A percentile compares a stretch with the other conserved stretches of the same genome.
Evolutionary conservation across 139 green algal genomes (phyloP).

Genomic region (Gonium pectorale): DNA sequence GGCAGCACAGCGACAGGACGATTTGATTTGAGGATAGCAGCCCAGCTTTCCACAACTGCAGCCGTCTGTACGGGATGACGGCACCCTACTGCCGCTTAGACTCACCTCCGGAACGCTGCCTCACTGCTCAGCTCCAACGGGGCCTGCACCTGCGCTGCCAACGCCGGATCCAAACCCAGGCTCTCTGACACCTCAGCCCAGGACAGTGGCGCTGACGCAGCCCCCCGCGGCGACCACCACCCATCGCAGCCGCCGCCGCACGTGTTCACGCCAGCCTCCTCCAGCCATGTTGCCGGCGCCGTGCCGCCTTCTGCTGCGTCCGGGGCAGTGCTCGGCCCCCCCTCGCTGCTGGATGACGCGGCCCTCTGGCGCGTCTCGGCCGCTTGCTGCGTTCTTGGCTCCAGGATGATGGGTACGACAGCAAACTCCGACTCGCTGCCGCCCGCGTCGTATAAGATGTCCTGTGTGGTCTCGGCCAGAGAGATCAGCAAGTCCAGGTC

Average conservation of each 20-base stretch:
- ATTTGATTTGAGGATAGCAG: too few species aligned
- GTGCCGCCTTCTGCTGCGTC: too few species aligned
- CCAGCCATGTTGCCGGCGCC: too few species aligned
- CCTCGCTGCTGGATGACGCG: too few species aligned
- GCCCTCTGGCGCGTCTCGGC: too few species aligned
- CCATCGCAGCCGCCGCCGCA: neutral
- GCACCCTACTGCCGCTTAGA: too few species aligned
- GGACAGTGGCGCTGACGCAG: neutral
- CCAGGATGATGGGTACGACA: conserved; percentile 22
- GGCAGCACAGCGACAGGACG: too few species aligned
- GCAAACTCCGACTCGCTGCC: conserved; percentile 31
- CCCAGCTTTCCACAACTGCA: too few species aligned
- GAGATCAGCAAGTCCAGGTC: conserved; percentile 15
- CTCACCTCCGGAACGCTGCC: conserved; percentile 21
- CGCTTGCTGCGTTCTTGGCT: too few species aligned
- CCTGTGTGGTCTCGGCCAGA: neutral
- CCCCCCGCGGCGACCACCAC: conserved; percentile 11
- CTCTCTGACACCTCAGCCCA: conserved; percentile 26
- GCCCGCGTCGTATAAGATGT: neutral
- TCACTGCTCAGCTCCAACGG: neutral
- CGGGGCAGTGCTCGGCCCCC: too few species aligned
- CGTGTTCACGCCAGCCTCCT: neutral
- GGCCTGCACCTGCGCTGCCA: neutral
- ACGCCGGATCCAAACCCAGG: neutral
- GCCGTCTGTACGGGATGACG: too few species aligned